These are phyloP conservation scores for Eucalyptus pauciflora DNA, from an alignment of 345 rosid species.

Conservation along the genomic window DNA sequence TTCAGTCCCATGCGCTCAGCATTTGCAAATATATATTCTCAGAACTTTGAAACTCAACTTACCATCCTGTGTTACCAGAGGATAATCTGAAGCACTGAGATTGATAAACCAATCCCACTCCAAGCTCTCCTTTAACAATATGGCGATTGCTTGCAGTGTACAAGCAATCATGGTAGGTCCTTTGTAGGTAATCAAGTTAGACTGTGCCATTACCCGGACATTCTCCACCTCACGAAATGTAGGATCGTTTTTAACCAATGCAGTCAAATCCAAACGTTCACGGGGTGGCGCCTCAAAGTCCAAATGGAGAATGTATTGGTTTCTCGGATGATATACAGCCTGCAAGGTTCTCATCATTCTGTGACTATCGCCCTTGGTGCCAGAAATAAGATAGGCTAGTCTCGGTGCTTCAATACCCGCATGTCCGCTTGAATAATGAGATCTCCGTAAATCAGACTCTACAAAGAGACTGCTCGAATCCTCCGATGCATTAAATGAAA, in stretches of 20 bases:
- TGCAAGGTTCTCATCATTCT: constrained; percentile 93
- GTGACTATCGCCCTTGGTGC: constrained; percentile 88
- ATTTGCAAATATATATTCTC: not conserved
- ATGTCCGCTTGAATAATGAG: constrained; percentile 5
- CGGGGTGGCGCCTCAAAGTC: constrained; percentile 94
- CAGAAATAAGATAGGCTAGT: constrained; percentile 84
- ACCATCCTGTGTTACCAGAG: constrained; percentile 95
- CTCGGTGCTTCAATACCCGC: constrained; percentile 44
- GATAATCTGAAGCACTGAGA: constrained; percentile 91
- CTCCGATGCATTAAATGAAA: constrained; percentile 27
- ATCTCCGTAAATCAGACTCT: constrained; percentile 45
- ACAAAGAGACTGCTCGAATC: constrained; percentile 56
- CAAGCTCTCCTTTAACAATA: constrained; percentile 70
- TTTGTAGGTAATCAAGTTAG: constrained; percentile 84
- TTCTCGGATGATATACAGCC: constrained; percentile 92
- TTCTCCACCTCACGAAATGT: constrained; percentile 69
- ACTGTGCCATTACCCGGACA: constrained; percentile 84
- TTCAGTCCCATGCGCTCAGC: not conserved
- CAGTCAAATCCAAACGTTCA: constrained; percentile 65
- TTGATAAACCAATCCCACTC: constrained; percentile 97
- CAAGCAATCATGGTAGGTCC: constrained; percentile 94
- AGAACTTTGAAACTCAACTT: constrained; percentile 8
- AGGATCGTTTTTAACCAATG: constrained; percentile 58
- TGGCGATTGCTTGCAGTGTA: constrained; percentile 86
- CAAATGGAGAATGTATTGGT: constrained; percentile 86